Conservation (phyloP, 345 rosid genomes). For the Salix udensis region DNA sequence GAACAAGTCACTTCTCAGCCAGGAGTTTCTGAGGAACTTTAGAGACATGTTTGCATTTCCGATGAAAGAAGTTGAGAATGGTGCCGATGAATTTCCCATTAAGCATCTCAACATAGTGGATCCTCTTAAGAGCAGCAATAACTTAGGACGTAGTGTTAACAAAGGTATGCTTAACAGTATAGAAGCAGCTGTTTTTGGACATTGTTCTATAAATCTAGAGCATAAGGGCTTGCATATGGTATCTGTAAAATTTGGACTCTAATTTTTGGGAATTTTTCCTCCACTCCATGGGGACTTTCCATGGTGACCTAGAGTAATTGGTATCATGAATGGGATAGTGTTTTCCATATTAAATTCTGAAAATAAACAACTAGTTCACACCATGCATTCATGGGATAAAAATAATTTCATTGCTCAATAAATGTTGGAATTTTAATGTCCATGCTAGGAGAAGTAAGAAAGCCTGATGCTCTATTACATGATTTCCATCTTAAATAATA, state of each 20-base stretch:
- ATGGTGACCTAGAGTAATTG: not conserved
- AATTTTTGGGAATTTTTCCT: not conserved
- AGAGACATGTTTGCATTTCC: slow-evolving; percentile 54
- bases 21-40: slow-evolving; percentile 61
- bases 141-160: slow-evolving; percentile 96
- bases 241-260: slow-evolving; percentile 1
- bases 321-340: not conserved
- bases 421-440: not conserved
- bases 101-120: slow-evolving; percentile 87
- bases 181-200: slow-evolving; percentile 1
- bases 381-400: not conserved
- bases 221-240: not conserved
- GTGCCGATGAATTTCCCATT: slow-evolving; percentile 47
- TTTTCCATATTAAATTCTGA: not conserved
- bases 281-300: not conserved
- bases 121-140: slow-evolving; percentile 76
- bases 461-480: not conserved
- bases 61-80: slow-evolving; percentile 55
- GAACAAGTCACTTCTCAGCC: slow-evolving; percentile 53
- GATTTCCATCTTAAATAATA: not conserved
- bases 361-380: not conserved
- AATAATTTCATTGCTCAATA: not conserved
- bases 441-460: not conserved
- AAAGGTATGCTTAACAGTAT: slow-evolving; percentile 45
- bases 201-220: not conserved